A percentile compares a stretch with the other conserved stretches of the same genome.
phyloP scores from a whole-genome alignment of 164 flowering plant genomes.

The Hamamelis virginiana region DNA sequence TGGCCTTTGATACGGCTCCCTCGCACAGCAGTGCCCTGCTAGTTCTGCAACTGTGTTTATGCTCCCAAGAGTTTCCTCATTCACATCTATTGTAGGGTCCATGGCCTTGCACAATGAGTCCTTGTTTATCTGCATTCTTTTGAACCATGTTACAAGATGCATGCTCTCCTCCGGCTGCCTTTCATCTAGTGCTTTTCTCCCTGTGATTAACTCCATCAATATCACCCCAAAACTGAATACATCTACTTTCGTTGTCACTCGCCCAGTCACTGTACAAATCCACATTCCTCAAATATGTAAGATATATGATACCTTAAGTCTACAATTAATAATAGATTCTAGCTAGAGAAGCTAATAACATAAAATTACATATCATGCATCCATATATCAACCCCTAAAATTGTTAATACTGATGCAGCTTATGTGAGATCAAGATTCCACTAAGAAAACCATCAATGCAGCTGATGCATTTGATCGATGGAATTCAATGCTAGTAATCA shows the following conservation, averaged over 20 bases:
- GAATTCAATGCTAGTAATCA: too few species aligned
- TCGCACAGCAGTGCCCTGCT: conserved; percentile 79
- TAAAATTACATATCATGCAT: too few species aligned
- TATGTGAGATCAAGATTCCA: too few species aligned
- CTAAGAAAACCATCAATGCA: too few species aligned
- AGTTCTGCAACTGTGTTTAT: conserved; percentile 69
- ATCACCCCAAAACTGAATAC: conserved; percentile 82
- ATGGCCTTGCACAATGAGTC: conserved; percentile 62
- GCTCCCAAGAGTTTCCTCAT: conserved; percentile 59
- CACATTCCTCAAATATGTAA: too few species aligned
- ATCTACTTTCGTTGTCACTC: conserved; percentile 76
- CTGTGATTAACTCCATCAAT: conserved; percentile 71
- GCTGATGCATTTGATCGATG: too few species aligned
- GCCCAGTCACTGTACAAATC: conserved; percentile 65
- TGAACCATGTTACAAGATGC: conserved; percentile 82
- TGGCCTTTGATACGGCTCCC: conserved; percentile 80
- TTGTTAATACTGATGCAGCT: too few species aligned
- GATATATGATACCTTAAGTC: too few species aligned
- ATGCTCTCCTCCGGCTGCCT: conserved; percentile 73
- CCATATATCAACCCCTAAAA: too few species aligned
- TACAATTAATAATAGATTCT: too few species aligned
- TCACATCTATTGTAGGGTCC: conserved; percentile 55
- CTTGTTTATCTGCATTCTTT: conserved; percentile 63
- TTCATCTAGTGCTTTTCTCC: conserved; percentile 73
- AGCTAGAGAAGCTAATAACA: too few species aligned